Evolutionary conservation across 306 rosid species (phyloP), one percentile per base, ranked within the genome.

Genomic region (Castanospermum australe): DNA sequence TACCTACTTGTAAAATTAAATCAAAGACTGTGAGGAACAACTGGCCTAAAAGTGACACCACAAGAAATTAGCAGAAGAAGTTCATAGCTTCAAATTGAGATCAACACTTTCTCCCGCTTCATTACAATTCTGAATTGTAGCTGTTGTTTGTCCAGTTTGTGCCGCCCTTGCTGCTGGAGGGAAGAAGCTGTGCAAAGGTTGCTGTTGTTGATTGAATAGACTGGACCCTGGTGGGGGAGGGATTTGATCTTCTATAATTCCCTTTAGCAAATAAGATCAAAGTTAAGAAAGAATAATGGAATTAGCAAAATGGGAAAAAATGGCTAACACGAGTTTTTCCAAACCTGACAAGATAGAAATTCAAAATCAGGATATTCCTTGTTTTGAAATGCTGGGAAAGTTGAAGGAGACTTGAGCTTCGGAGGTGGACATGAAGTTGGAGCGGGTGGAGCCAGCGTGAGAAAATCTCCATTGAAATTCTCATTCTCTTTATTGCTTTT

Each of bases 51-150:
- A 81, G 61, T 55, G 60, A 62, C 59, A 63, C 17, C 12, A 21
- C 48, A 48, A 48, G 32, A 30, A 30, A 48, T 67, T 24, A 67
- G 41, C 33, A 22, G 30, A 62, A 30, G 4, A 60, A 67, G 54
- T 76, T 87, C 85, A 90, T 48, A 94, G 84, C 84, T 89, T 94
- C 88, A 94, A 86, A 81, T 84, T 89, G 52, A 94, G 96, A 85
- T 94, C 97, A 72, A 90, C 68, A 71, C 18, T 84, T 82, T 84
- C 92, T 80, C 73, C 82, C 50, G 51, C 84, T 32, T 75, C 87
- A 60, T 79, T 69, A 70, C 41, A 48, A 79, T 79, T 86, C 89
- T 76, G 82, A 62, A 54, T 47, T 45, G 38, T 78, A 38, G 82
- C 35, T 45, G 75, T 41, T 80, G 90, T 66, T 59, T 54, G 73